Base-by-base conservation (phyloP, 176 grass and related monocot species). In the Zoysia pacifica region DNA sequence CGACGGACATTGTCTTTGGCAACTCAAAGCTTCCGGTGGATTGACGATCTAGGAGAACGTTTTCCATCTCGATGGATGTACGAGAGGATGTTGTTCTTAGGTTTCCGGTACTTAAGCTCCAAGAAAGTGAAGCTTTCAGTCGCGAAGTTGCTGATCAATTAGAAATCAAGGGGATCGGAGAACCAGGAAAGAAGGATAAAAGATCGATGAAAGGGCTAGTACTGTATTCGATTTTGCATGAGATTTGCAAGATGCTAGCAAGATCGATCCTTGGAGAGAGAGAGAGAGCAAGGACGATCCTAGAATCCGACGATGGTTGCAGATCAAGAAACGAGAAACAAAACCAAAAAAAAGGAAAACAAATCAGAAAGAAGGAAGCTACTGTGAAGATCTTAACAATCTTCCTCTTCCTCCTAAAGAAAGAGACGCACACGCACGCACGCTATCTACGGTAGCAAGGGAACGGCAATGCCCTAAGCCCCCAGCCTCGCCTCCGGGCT, bases 261-360 rank as follows among this genome's bases (percentile, higher is more conserved):
- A 77, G 79, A 85, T 28, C 28, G 28, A 28, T 86, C 87, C 87
- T 28, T 78, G 78, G 61, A 28, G 67, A 28, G 28, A 28, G 28
- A 28, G 50, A 39, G 20, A 74, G 82, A 89, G 86, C 73, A 78
- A 78, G 87, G 87, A 89, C 77, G 73, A 85, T 89, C 67, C 87
- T 89, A 84, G 55, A 28, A 84, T 80, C 56, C 35, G 48, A 56
- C 40, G 64, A 54, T 38, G 76, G 70, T 1, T 62, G 64, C 9
- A 48, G 76, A 81, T 84, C 70, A 48, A 82, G 70, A 71, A 65
- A 35, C 62, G 14, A 43, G 62, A 72, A 55, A 37, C 3, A 10
- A 19, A 48, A 7, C n/a, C 18, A 59, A 69, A 42, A 28, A 28
- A 28, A 28, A 64, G 9, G 16, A 9, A 77, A 85, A 62, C 2